Base-by-base conservation (phyloP, 2,329 filamentous ascomycete genomes). In the Botrytis cinerea region DNA sequence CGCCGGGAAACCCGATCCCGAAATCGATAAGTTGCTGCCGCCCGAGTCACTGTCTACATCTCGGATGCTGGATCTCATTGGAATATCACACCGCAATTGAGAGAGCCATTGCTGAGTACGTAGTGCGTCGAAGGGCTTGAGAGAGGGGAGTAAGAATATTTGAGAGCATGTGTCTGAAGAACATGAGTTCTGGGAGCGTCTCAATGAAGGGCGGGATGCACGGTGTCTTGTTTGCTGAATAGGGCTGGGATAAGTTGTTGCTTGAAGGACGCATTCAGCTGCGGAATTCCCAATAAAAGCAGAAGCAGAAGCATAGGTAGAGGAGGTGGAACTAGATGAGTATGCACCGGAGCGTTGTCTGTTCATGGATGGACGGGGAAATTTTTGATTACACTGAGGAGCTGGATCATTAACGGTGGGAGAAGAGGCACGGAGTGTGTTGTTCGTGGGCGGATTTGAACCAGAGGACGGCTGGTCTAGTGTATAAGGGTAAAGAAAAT, bases 101-200 rank as follows among this genome's bases (percentile, higher is more conserved):
- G 45, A 38, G 28, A 25, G 16, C 20, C 20, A 48, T 5, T 25
- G 4, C 20, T 1, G 22, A 38, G 9, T 38, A 38, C 20, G 12
- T 10, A 16, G 22, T 14, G 1, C 1, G 22, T 40, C 0, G 7
- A 10, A n/a, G 20, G 46, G 16, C 14, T 1, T 16, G 1, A 35
- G 46, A 2, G 35, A 40, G 20, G 46, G 4, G 16, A 22, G 32
- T 3, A 40, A 25, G 4, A 32, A 40, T 40, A 4, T 2, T 14
- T 67, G 7, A n/a, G 25, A 54, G 25, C 46, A 68, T 32, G 22
- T 40, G 32, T 51, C 14, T 51, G 32, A 18, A 38, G 12, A n/a
- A 16, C 14, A 51, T 18, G 32, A 28, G 45, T 38, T 22, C 32
- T 48, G n/a, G 20, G 2, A 8, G 22, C 16, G 28, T 51, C 8